phyloP scores from a whole-genome alignment of 2,329 filamentous ascomycete genomes.

The Penicillium sp. region DNA sequence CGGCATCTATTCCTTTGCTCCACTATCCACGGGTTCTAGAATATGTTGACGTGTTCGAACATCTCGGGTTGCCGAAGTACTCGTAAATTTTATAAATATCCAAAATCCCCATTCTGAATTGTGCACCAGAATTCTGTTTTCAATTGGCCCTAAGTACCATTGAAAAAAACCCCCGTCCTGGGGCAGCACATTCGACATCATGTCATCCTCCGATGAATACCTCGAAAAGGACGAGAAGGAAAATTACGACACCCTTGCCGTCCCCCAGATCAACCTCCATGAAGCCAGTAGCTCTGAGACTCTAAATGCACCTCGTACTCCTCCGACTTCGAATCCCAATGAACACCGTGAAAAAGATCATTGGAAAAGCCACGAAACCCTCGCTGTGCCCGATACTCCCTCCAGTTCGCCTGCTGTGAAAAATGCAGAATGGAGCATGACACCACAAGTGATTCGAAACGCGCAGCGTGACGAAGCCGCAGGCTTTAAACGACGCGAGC shows the following conservation, averaged over 20 bases:
- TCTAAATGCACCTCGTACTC: not conserved
- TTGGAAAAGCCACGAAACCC: not conserved
- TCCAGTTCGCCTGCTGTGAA: not conserved
- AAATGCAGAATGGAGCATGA: not conserved
- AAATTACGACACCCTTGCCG: not conserved
- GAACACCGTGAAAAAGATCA: not conserved
- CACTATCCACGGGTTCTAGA: not conserved
- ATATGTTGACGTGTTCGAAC: not conserved
- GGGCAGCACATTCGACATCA: not conserved
- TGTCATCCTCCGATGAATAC: not conserved
- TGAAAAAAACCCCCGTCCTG: not conserved
- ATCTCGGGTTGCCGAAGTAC: not conserved
- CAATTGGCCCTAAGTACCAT: not conserved
- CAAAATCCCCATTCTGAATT: not conserved
- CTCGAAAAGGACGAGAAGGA: not conserved
- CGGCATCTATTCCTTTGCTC: not conserved
- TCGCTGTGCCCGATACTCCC: not conserved
- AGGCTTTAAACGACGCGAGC: constrained; percentile 50
- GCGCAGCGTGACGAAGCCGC: constrained; percentile 49
- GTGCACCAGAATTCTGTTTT: not conserved
- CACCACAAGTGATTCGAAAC: not conserved
- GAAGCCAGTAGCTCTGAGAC: not conserved
- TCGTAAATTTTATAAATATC: not conserved
- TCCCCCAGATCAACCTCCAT: not conserved
- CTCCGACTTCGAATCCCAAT: not conserved